Percentiles rank a stretch among this genome's conserved stretches.
phyloP scores from a whole-genome alignment of 2,329 filamentous ascomycete species.

The Furcasterigmium furcatum region DNA sequence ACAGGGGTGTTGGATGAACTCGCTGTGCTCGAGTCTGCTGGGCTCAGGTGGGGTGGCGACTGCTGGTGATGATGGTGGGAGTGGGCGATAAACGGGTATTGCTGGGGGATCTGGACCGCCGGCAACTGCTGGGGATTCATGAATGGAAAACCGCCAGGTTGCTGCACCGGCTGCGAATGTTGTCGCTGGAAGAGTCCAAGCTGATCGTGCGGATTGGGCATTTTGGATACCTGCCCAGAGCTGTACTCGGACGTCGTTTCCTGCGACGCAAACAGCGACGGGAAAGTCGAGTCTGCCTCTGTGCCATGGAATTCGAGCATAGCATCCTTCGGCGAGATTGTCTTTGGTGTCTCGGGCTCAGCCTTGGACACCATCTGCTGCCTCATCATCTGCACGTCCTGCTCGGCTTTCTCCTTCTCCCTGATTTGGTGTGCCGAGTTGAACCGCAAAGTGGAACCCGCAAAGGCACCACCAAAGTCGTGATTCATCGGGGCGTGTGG shows the following conservation, averaged over 20 bases:
- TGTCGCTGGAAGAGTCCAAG: constrained; percentile 4
- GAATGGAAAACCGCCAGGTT: constrained; percentile 15
- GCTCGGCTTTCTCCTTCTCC: constrained; percentile 58
- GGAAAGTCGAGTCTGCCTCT: constrained; percentile 66
- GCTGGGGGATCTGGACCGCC: constrained; percentile 13
- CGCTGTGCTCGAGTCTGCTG: constrained; percentile 36
- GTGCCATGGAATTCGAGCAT: constrained; percentile 78
- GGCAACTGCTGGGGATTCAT: constrained; percentile 28
- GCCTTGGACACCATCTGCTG: constrained; percentile 35
- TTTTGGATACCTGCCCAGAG: constrained; percentile 34
- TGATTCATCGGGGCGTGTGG: constrained; percentile 50
- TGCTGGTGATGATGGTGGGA: constrained; percentile 21
- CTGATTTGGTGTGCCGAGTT: constrained; percentile 56
- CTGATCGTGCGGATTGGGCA: constrained; percentile 16
- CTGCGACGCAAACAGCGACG: constrained; percentile 65
- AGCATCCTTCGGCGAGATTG: constrained; percentile 93
- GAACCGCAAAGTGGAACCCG: constrained; percentile 25
- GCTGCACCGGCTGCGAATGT: no score
- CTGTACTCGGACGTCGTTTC: constrained; percentile 39
- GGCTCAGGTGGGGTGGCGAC: constrained; percentile 35
- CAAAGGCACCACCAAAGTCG: constrained; percentile 33
- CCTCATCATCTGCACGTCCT: constrained; percentile 46
- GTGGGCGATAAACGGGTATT: constrained; percentile 44
- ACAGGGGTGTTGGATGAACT: constrained; percentile 25
- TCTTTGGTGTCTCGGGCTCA: constrained; percentile 61